Evolutionary conservation across 768 basidiomycete species (phyloP).

Genomic region (Hydnum rufescens): DNA sequence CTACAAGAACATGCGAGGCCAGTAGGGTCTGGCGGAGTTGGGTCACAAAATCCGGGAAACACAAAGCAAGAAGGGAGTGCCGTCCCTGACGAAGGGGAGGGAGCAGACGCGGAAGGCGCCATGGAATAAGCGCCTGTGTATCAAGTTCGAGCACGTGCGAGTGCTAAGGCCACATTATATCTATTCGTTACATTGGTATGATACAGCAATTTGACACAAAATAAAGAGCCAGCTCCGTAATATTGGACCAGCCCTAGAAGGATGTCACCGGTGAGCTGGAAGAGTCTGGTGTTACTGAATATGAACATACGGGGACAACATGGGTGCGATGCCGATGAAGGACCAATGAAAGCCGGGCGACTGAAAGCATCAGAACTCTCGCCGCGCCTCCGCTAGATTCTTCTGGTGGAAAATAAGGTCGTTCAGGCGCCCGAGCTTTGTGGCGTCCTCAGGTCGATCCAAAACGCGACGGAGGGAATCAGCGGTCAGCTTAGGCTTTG

Average conservation of each 20-base stretch:
- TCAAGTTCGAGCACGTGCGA: neutral
- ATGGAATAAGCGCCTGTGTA: slow-evolving; percentile 33
- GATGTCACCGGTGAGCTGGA: too few species aligned
- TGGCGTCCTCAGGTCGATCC: slow-evolving; percentile 70
- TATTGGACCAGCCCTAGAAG: too few species aligned
- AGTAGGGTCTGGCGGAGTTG: slow-evolving; percentile 25
- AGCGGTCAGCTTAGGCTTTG: slow-evolving; percentile 23
- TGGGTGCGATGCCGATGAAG: too few species aligned
- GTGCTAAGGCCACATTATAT: neutral
- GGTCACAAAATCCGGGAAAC: slow-evolving; percentile 1
- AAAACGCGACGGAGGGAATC: slow-evolving; percentile 70
- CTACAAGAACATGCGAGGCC: slow-evolving; percentile 63
- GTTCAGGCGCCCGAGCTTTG: slow-evolving; percentile 83
- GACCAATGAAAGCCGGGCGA: too few species aligned
- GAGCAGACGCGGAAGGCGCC: slow-evolving; percentile 27
- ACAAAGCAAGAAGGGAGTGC: slow-evolving; percentile 14
- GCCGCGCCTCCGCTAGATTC: slow-evolving; percentile 21
- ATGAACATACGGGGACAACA: too few species aligned
- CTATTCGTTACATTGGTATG: too few species aligned
- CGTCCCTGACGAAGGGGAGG: slow-evolving; percentile 14
- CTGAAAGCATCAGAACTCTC: too few species aligned
- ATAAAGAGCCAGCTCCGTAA: too few species aligned
- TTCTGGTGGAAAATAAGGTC: slow-evolving; percentile 29
- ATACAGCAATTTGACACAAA: too few species aligned
- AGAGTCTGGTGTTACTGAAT: too few species aligned